phyloP scores from a whole-genome alignment of 2,329 filamentous ascomycete species.

The Paecilomyces sp. region DNA sequence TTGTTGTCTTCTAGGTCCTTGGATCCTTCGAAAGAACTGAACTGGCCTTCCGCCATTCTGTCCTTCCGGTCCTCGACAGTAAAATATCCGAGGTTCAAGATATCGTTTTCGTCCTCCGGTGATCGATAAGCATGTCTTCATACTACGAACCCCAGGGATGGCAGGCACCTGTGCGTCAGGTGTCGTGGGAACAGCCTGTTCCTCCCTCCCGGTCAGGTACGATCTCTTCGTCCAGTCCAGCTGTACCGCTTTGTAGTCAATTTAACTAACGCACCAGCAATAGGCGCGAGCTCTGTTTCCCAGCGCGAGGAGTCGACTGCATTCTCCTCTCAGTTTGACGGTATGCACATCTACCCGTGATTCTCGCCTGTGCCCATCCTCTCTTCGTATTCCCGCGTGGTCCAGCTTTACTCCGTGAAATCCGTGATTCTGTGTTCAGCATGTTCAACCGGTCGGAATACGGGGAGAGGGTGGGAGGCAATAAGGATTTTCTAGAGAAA shows the following conservation, averaged over 20 bases:
- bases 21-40: slow-evolving; percentile 2
- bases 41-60: slow-evolving; percentile 2
- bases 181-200: slow-evolving; percentile 65
- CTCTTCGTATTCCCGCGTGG: neutral
- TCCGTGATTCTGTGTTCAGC: neutral
- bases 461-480: neutral
- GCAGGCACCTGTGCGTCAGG: slow-evolving; percentile 56
- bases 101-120: neutral
- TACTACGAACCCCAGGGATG: slow-evolving; percentile 64
- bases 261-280: slow-evolving; percentile 17
- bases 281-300: slow-evolving; percentile 69
- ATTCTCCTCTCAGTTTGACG: slow-evolving; percentile 83
- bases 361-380: neutral
- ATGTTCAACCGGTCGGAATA: neutral
- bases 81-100: neutral
- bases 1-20: neutral
- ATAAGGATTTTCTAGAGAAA: neutral
- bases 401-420: neutral
- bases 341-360: slow-evolving; percentile 48
- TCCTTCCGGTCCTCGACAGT: neutral
- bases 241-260: neutral
- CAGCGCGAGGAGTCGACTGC: slow-evolving; percentile 68
- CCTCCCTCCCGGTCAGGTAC: slow-evolving; percentile 67
- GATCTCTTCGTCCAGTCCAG: slow-evolving; percentile 11
- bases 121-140: slow-evolving; percentile 45